Percentiles rank a stretch among this genome's conserved stretches.
These are phyloP conservation scores for Pyricularia grisea DNA, from an alignment of 2,329 filamentous ascomycete genomes.

Conservation along the genomic window DNA sequence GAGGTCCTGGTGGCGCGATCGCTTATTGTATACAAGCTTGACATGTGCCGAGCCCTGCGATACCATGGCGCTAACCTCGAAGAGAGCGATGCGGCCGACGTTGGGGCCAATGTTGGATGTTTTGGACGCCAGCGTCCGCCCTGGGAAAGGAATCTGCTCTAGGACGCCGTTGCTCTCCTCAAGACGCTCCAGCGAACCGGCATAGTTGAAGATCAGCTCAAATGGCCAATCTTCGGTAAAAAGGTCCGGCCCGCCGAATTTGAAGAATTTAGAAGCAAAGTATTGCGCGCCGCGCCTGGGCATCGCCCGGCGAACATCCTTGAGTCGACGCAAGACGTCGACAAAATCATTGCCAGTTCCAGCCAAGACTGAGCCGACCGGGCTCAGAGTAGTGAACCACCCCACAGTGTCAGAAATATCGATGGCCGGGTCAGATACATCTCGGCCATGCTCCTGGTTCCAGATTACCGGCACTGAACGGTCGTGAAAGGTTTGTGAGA, in stretches of 20 bases:
- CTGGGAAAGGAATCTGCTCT: constrained; percentile 32
- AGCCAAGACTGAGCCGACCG: constrained; percentile 33
- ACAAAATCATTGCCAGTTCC: constrained; percentile 35
- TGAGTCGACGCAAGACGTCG: constrained; percentile 40
- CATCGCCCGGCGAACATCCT: constrained; percentile 37
- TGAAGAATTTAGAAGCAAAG: constrained; percentile 35
- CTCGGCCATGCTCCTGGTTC: constrained; percentile 42
- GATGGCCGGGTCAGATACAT: constrained; percentile 31
- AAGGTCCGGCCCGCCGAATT: constrained; percentile 19
- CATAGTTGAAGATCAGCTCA: constrained; percentile 50
- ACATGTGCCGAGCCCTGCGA: constrained; percentile 34
- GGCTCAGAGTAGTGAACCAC: constrained; percentile 50
- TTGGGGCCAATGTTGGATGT: constrained; percentile 33
- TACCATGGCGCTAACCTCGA: constrained; percentile 39
- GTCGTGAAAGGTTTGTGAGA: constrained; percentile 44
- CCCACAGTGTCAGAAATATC: constrained; percentile 49
- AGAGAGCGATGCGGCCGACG: constrained; percentile 39
- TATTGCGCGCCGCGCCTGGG: constrained; percentile 35
- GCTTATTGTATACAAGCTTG: constrained; percentile 33
- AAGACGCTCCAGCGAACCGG: constrained; percentile 38
- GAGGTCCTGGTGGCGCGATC: constrained; percentile 29
- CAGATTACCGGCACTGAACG: constrained; percentile 40
- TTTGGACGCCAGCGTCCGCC: constrained; percentile 24
- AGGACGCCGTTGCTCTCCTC: constrained; percentile 39
- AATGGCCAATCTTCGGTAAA: constrained; percentile 34